phyloP scores from a whole-genome alignment of 208 protist genomes.

The Leishmania aethiopica region DNA sequence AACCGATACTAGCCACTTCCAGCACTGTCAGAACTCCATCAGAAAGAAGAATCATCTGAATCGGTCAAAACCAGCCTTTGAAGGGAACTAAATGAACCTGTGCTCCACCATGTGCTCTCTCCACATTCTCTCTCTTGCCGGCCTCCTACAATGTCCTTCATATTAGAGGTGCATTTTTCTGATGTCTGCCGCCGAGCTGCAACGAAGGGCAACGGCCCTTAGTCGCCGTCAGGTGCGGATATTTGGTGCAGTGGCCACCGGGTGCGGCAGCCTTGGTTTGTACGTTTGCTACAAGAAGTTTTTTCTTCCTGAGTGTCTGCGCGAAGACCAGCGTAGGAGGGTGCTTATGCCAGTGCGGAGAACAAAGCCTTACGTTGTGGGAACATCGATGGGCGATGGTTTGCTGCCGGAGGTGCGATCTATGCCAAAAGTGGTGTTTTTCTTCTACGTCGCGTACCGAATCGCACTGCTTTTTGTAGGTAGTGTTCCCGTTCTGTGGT shows the following conservation, averaged over 20 bases:
- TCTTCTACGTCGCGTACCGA: conserved; percentile 39
- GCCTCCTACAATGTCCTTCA: neutral
- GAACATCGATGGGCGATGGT: conserved; percentile 28
- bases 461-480: conserved; percentile 45
- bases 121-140: neutral
- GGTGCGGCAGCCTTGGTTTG: conserved; percentile 33
- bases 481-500: conserved; percentile 53
- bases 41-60: neutral
- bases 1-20: neutral
- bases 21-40: neutral
- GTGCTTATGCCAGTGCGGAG: conserved; percentile 36
- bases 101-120: neutral
- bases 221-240: conserved; percentile 52
- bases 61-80: neutral
- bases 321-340: conserved; percentile 17
- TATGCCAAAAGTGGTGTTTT: conserved; percentile 40
- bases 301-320: conserved; percentile 35
- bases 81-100: neutral
- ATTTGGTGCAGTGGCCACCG: conserved; percentile 26
- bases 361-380: conserved; percentile 66
- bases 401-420: conserved; percentile 28
- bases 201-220: conserved; percentile 40
- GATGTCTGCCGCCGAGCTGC: conserved; percentile 37
- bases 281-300: conserved; percentile 58
- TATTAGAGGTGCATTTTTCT: neutral